Conservation (phyloP, 345 rosid species). For the Salix suchowensis region DNA sequence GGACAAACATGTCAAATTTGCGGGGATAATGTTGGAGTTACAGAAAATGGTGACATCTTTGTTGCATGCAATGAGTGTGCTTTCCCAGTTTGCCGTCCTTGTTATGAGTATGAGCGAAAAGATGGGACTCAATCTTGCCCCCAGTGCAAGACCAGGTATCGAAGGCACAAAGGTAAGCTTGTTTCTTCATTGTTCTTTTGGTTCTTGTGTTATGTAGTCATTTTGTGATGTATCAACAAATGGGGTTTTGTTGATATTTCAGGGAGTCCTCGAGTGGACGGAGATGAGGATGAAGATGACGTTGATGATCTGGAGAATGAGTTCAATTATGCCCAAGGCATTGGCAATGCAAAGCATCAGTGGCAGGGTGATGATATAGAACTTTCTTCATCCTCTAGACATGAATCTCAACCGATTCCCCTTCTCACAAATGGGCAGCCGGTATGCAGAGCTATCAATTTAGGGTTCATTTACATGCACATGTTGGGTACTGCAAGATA, state of each 20-base stretch:
- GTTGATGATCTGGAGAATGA: conserved; percentile 95
- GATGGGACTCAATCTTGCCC: conserved; percentile 99
- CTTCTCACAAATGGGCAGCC: conserved; percentile 85
- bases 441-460: conserved; percentile 36
- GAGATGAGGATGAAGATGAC: conserved; percentile 98
- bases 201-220: neutral
- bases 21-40: conserved; percentile 74
- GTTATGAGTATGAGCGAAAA: conserved; percentile 96
- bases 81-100: conserved; percentile 97
- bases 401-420: conserved; percentile 88
- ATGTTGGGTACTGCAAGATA: neutral
- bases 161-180: conserved; percentile 75
- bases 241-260: conserved; percentile 15
- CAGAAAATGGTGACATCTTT: conserved; percentile 63
- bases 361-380: conserved; percentile 88
- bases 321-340: conserved; percentile 70
- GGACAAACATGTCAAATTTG: conserved; percentile 94
- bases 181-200: neutral
- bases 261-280: conserved; percentile 95
- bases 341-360: conserved; percentile 54
- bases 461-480: neutral
- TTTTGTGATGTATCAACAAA: neutral
- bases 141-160: conserved; percentile 98
- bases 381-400: conserved; percentile 79
- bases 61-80: conserved; percentile 99